Evolutionary conservation across 345 rosid genomes (phyloP), one percentile per base, ranked within the genome.

Genomic region (Dovyalis caffra): DNA sequence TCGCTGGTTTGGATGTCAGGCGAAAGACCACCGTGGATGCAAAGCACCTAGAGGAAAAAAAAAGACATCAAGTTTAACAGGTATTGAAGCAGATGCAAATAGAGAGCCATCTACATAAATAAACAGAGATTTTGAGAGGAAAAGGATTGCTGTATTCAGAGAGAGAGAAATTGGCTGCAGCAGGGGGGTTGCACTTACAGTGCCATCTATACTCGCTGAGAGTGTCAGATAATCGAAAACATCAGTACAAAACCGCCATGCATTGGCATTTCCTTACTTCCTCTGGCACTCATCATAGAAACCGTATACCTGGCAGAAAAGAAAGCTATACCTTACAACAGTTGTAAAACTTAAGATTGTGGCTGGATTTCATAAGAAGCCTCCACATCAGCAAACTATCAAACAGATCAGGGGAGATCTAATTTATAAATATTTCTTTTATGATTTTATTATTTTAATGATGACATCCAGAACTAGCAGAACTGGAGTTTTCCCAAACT

Each of bases 201-300:
- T 96, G 80, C 99, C 99, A 90, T 96, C 99, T 81, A 96, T 88
- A 74, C 93, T 96, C 61, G 99, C 99, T 77, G 99, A 96, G 66
- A 96, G 97, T 68, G 99, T 93, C 71, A 96, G 87, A 86, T 90
- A 96, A 84, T 96, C 98, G 81, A 96, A 96, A 65, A 96, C 99
- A 81, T 96, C 99, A 16, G 99, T 96, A 85, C 99, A 96, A 75
- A 93, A 96, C 76, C 98, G 95, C 99, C 99, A 96, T 23, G 98
- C 99, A 88, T 96, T 96, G 69, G 99, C 99, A 93, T 96, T 96
- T 69, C 99, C 99, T 66, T 96, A 96, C 88, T 96, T 96, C 83
- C 99, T 88, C 76, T 96, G 99, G 87, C 99, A 96, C 76, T 96
- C 99, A 43, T 96, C 99, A 82, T 96, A 96, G 86, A 96, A 96